These are phyloP conservation scores for Fistulina hepatica DNA, from an alignment of 1,284 basidiomycete species.

Conservation along the genomic window DNA sequence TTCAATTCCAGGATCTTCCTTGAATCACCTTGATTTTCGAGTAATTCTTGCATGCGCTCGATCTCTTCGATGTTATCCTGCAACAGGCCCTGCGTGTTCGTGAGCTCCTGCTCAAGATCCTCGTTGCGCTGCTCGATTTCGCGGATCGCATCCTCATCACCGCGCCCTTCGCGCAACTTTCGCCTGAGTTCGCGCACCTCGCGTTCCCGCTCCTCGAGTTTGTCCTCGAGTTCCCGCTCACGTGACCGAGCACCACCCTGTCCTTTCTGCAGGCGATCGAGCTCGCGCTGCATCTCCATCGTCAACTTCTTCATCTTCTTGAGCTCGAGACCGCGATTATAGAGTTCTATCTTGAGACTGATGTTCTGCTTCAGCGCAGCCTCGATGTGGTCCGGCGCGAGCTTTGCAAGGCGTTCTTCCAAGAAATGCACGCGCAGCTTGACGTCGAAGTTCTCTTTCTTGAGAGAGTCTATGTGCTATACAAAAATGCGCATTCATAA, in stretches of 20 bases:
- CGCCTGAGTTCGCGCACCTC: conserved; percentile 54
- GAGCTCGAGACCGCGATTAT: conserved; percentile 83
- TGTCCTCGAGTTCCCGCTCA: conserved; percentile 60
- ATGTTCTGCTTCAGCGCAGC: conserved; percentile 89
- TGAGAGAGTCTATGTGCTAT: conserved; percentile 86
- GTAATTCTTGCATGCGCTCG: conserved; percentile 51
- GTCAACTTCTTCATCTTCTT: conserved; percentile 88
- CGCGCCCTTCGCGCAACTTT: conserved; percentile 25
- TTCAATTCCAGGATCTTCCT: conserved; percentile 48
- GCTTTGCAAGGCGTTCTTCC: conserved; percentile 78
- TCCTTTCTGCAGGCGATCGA: conserved; percentile 58
- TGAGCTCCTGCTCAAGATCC: conserved; percentile 62
- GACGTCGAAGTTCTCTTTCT: conserved; percentile 93
- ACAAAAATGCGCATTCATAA: conserved; percentile 3
- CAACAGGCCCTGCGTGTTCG: conserved; percentile 49
- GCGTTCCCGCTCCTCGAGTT: conserved; percentile 54
- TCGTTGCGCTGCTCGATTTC: conserved; percentile 48
- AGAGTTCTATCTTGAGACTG: conserved; percentile 87
- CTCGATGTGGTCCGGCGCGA: conserved; percentile 87
- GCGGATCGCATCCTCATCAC: conserved; percentile 39
- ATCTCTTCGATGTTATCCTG: conserved; percentile 73
- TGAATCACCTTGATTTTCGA: conserved; percentile 41
- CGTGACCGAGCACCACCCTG: conserved; percentile 28
- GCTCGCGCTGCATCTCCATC: conserved; percentile 70
- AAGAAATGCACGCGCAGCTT: conserved; percentile 91